Evolutionary conservation across 2,329 filamentous ascomycete species (phyloP), one percentile per base, ranked within the genome.

Genomic region (Aspergillus thermomutatus): DNA sequence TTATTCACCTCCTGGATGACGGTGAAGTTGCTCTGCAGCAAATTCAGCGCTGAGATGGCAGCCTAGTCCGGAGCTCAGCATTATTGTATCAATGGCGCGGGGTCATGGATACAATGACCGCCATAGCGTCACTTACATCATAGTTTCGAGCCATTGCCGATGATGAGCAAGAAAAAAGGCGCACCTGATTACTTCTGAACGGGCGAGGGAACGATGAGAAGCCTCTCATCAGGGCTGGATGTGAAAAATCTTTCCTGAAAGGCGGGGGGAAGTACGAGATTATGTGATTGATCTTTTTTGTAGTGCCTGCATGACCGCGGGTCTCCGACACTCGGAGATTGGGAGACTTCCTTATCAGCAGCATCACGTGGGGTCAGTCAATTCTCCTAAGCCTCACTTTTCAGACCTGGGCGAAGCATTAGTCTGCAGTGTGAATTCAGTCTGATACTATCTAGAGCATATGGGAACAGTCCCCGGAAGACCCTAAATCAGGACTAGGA

Each of bases 11-110:
- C 86, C 70, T 96, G 87, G 19, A 97, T 83, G 57, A 90, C 80
- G 41, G 87, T 83, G 65, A 87, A 88, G 72, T 96, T 96, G 54
- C 89, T 88, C 67, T 93, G 89, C 53, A 96, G 81, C 50, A 85
- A 84, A 64, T 91, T 88, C 64, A 96, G 84, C 55, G 87, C 86
- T 53, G 81, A 73, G 41, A 96, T 85, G 40, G 92, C 92, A 64
- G 86, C 84, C 75, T 87, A 73, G 19, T 34, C 47, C 40, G 46
- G 19, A 55, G 49, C 26, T 28, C 41, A 28, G 28, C 40, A 53
- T 3, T 31, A 53, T 49, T 41, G 23, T 37, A 19, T 23, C 21
- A 45, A 46, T 37, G 14, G n/a, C 31, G 49, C 37, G 7, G 52
- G 54, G 37, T 40, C 53, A 40, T 51, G 46, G 40, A 59, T 7